Conservation (phyloP, 2,329 filamentous ascomycete species). For the Byssochlamys sp. region DNA sequence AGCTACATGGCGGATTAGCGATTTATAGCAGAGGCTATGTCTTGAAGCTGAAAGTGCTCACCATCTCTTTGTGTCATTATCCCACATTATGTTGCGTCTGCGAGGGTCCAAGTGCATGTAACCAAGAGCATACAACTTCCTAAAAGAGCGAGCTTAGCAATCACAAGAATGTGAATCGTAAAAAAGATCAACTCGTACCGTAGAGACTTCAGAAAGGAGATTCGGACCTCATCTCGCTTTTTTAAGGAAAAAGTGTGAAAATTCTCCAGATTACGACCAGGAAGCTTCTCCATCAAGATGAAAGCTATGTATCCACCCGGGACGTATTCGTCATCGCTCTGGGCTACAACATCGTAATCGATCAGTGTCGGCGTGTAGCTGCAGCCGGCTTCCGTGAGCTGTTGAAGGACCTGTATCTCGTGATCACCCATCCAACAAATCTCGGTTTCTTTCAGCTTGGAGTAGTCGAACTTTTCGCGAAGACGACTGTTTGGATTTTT, state of each 20-base stretch:
- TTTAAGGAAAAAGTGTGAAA: not conserved
- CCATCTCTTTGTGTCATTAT: not conserved
- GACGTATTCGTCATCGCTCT: not conserved
- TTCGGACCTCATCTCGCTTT: not conserved
- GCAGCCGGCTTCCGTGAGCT: not conserved
- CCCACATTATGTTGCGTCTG: not conserved
- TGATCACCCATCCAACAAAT: not conserved
- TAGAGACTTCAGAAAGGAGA: not conserved
- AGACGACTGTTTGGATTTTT: not conserved
- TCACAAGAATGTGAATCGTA: not conserved
- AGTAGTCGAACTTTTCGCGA: not conserved
- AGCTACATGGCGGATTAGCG: not conserved
- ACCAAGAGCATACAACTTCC: not conserved
- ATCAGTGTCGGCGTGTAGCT: not conserved
- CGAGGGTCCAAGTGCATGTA: not conserved
- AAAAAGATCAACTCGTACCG: not conserved
- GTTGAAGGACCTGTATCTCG: not conserved
- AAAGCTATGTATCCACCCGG: not conserved
- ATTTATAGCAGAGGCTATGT: not conserved
- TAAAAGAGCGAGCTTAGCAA: not conserved
- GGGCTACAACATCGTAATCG: not conserved
- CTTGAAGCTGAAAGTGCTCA: not conserved
- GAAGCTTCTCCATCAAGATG: not conserved
- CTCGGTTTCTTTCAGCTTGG: not conserved
- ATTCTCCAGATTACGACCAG: not conserved